Base-by-base conservation (phyloP, 202 grass and related monocot species). In the Setaria viridis region DNA sequence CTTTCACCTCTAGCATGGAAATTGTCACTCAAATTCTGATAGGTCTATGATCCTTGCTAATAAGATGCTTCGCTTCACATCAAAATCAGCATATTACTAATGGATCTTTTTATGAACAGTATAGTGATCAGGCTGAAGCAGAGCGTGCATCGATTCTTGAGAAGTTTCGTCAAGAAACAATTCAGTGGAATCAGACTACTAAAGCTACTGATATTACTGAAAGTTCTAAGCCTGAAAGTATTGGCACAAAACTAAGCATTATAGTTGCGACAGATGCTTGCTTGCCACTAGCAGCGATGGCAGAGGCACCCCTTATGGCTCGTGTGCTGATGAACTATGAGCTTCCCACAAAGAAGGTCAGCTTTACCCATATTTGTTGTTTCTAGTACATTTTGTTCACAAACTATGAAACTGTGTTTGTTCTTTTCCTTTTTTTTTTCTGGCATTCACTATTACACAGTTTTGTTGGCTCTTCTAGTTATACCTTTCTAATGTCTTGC, bases 251-350 rank as follows among this genome's bases (percentile, higher is more conserved):
- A 75, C 72, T 89, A 51, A 92, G 79, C 82, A 92, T 98, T 82
- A 20, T 94, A 70, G 90, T 98, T 68, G 86, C 77, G 72, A 98
- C 93, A 34, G 96, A 95, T 92, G 91, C 91, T 84, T 98, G 96
- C 80, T 90, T 98, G 37, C 96, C 96, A 19, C 79, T 87, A 12
- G 47, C 86, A 60, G 72, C 83, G 0, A 84, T 89, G 82, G 91
- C 93, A 89, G 91, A 98, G 82, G 74, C 90, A 73, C 84, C 91
- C 60, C 93, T 98, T 51, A 82, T 80, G 63, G 90, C 96, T 84
- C 88, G 79, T 47, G 72, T 91, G 55, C 51, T 98, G 14, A 98
- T 98, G 80, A 98, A 98, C 62, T 98, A 94, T 74, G 96, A 95
- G 46, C 76, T 95, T 45, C 93, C 96, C 55, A 90, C 88, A 77